Conservation (phyloP, 1,284 basidiomycete species). For the Ustilago sp. region DNA sequence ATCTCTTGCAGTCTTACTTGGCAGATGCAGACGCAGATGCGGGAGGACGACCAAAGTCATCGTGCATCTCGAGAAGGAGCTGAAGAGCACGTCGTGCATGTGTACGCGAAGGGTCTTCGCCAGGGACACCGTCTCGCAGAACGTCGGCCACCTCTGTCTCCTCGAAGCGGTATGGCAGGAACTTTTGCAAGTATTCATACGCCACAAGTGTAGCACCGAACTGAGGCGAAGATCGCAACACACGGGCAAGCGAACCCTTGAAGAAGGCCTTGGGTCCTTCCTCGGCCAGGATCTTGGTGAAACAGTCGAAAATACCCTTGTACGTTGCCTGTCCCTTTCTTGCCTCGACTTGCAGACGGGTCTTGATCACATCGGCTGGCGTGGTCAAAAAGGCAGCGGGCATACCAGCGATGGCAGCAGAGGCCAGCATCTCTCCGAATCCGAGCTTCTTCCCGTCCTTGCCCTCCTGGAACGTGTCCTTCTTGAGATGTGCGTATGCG, state of each 20-base stretch:
- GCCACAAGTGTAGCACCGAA: conserved; percentile 93
- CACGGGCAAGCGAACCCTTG: conserved; percentile 93
- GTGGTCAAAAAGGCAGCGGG: conserved; percentile 77
- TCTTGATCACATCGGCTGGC: conserved; percentile 92
- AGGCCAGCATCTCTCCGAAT: conserved; percentile 87
- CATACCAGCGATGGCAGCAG: conserved; percentile 87
- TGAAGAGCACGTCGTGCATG: conserved; percentile 55
- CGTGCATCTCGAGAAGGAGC: conserved; percentile 57
- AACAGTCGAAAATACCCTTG: conserved; percentile 89
- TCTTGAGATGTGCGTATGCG: conserved; percentile 78
- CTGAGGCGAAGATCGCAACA: conserved; percentile 78
- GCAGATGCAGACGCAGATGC: conserved; percentile 24
- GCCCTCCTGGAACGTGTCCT: conserved; percentile 94
- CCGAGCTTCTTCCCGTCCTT: conserved; percentile 91
- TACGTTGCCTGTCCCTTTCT: conserved; percentile 91
- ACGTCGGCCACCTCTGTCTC: conserved; percentile 47
- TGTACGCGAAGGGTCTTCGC: conserved; percentile 50
- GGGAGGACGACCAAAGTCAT: conserved; percentile 58
- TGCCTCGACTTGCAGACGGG: conserved; percentile 96
- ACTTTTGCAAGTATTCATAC: conserved; percentile 78
- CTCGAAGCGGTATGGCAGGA: conserved; percentile 53
- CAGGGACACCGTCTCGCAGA: conserved; percentile 42
- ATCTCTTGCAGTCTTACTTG: conserved; percentile 15
- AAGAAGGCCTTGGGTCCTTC: conserved; percentile 90
- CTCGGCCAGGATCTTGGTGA: conserved; percentile 83